Evolutionary conservation across 805 yeast species (phyloP), one percentile per base, ranked within the genome.

Genomic region (Clavispora santaluciae): DNA sequence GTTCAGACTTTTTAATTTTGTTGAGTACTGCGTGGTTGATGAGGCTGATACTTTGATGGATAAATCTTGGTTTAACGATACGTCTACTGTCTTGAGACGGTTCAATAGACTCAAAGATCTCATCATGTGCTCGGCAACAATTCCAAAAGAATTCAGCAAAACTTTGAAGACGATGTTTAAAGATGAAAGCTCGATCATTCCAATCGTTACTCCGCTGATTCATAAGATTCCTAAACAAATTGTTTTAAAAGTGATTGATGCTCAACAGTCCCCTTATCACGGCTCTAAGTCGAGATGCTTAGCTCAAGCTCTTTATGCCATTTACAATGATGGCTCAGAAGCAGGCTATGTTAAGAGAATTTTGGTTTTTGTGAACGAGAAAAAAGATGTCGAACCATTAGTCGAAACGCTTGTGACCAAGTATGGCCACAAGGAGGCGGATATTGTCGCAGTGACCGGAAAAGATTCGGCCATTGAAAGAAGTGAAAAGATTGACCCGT

Each of bases 1-100:
- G 4, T 67, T 62, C 45, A 59, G 70, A 26, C 53, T 64, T 18
- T 65, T 77, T 44, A 60, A 60, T 35, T 58, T 66, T 11, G 78
- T 83, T 5, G 70, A 72, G 21, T 83, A 74, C 54, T 70, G 84
- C 34, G 91, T 86, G 2, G 76, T 86, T 11, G 99, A 91, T 58
- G 99, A 91, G 61, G 98, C 99, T 0, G 99, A 91, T 62, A 85
- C 96, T 0, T 65, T 91, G 41, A 73, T 90, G 79, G 95, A 90
- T 57, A 76, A 78, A 39, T 82, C 93, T 0, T 90, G 89, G 74
- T 60, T 81, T 9, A 72, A 73, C 20, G 81, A 78, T 36, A 86
- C 96, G 2, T 73, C 78, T 46, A 60, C 67, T 2, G 75, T 78
- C 1, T 63, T 88, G 11, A 68, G 61, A 36, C 70, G 80, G 64